Conservation (phyloP, 2,329 filamentous ascomycete species). For the Botryosphaeria agaves region DNA sequence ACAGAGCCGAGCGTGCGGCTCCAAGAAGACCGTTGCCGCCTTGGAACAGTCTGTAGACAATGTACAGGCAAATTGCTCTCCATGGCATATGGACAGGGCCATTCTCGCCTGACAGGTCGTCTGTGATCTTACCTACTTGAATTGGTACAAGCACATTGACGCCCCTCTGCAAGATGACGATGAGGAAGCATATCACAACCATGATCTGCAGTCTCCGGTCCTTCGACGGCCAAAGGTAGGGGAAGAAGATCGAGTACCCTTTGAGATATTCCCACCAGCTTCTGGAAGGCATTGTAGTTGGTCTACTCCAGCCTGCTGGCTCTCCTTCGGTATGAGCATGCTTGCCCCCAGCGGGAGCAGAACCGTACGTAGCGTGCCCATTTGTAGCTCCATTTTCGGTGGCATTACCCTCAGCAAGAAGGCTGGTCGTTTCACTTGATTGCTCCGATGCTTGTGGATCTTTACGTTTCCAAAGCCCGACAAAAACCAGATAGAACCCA, state of each 20-base stretch:
- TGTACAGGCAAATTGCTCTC: slow-evolving; percentile 57
- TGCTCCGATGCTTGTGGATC: slow-evolving; percentile 21
- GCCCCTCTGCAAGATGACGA: slow-evolving; percentile 64
- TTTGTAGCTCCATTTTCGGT: slow-evolving; percentile 24
- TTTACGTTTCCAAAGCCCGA: slow-evolving; percentile 22
- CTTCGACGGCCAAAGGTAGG: slow-evolving; percentile 89
- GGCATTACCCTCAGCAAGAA: slow-evolving; percentile 34
- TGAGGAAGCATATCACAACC: slow-evolving; percentile 63
- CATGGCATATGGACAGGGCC: slow-evolving; percentile 45
- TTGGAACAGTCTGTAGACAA: slow-evolving; percentile 65
- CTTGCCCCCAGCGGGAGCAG: slow-evolving; percentile 25
- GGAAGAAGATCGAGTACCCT: slow-evolving; percentile 87
- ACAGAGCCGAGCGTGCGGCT: slow-evolving; percentile 64
- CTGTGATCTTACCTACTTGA: slow-evolving; percentile 66
- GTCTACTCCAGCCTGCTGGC: slow-evolving; percentile 72
- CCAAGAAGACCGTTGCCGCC: slow-evolving; percentile 78
- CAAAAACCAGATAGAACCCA: slow-evolving; percentile 40
- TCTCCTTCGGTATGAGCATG: slow-evolving; percentile 36
- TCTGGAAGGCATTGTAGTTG: slow-evolving; percentile 66
- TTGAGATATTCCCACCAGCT: slow-evolving; percentile 94
- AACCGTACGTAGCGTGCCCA: slow-evolving; percentile 29
- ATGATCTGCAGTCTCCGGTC: slow-evolving; percentile 56
- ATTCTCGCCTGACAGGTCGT: slow-evolving; percentile 45
- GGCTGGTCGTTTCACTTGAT: slow-evolving; percentile 43
- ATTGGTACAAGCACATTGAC: slow-evolving; percentile 77